Percentiles rank a stretch among this genome's conserved stretches.
These are phyloP conservation scores for Calocera viscosa DNA, from an alignment of 768 basidiomycete species.

Conservation along the genomic window DNA sequence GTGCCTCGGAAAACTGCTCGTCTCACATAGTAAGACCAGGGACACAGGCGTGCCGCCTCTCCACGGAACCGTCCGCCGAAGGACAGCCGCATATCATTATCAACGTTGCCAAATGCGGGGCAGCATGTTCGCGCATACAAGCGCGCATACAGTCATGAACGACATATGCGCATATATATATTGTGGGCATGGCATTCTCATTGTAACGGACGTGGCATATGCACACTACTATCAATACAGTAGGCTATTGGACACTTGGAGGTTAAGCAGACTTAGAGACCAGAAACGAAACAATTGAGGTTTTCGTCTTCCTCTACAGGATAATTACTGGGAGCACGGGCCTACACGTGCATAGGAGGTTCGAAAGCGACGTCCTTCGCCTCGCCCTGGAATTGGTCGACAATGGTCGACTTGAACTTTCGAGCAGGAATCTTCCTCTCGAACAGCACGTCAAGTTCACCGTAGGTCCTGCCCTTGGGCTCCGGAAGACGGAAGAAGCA, in stretches of 20 bases:
- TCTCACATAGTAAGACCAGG: too few relatives aligned
- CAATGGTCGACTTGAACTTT: slow-evolving; percentile 17
- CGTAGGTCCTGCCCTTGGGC: slow-evolving; percentile 16
- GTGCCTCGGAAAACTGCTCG: not conserved
- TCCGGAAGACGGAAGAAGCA: slow-evolving; percentile 21
- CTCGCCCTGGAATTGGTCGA: not conserved
- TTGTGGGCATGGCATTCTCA: not conserved
- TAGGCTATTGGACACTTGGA: not conserved
- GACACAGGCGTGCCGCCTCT: too few relatives aligned
- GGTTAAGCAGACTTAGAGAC: not conserved
- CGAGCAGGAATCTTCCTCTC: slow-evolving; percentile 24
- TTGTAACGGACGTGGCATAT: not conserved
- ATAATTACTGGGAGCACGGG: not conserved
- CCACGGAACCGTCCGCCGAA: too few relatives aligned
- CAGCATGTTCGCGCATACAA: too few relatives aligned
- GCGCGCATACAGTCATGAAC: too few relatives aligned
- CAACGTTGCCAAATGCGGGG: too few relatives aligned
- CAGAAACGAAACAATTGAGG: not conserved
- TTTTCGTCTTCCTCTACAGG: not conserved
- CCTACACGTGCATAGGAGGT: not conserved
- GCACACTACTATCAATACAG: not conserved
- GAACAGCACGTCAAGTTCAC: slow-evolving; percentile 31
- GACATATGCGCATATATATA: too few relatives aligned
- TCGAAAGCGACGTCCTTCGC: not conserved
- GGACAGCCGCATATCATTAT: too few relatives aligned